A percentile compares a stretch with the other conserved stretches of the same genome.
These are phyloP conservation scores for Pseudohyphozyma bogoriensis DNA, from an alignment of 768 basidiomycete species.

Conservation along the genomic window DNA sequence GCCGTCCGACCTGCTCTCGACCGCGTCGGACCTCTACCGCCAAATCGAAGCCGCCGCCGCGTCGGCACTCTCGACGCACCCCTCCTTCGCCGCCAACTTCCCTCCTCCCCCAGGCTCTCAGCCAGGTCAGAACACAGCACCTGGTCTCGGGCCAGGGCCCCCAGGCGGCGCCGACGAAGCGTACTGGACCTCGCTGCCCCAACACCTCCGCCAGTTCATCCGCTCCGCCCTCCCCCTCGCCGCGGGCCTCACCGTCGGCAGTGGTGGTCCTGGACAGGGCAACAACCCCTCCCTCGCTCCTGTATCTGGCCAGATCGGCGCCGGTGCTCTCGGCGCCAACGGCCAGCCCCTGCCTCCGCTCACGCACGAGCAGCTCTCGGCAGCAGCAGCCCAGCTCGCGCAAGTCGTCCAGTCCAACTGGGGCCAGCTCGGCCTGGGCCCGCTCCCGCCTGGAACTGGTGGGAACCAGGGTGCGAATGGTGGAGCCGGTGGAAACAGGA, in stretches of 20 bases:
- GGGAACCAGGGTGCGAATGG: constrained; percentile 46
- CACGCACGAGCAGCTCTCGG: constrained; percentile 33
- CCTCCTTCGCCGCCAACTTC: constrained; percentile 26
- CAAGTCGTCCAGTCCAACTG: constrained; percentile 33
- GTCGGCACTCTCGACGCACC: constrained; percentile 34
- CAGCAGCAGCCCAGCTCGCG: constrained; percentile 33
- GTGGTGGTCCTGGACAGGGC: no score
- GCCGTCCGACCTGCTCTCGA: constrained; percentile 53
- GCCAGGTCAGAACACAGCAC: no score
- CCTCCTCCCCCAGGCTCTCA: constrained; percentile 9
- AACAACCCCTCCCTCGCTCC: background rate
- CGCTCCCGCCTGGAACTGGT: constrained; percentile 35
- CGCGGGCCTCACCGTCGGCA: constrained; percentile 29
- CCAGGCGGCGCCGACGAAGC: constrained; percentile 45
- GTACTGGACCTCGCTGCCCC: constrained; percentile 60
- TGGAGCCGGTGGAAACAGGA: constrained; percentile 15
- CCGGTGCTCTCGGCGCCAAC: background rate
- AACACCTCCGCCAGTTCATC: constrained; percentile 60
- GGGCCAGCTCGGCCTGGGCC: constrained; percentile 27
- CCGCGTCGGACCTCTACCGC: constrained; percentile 54
- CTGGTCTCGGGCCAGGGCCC: background rate
- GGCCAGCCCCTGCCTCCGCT: constrained; percentile 28
- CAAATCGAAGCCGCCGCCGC: constrained; percentile 46
- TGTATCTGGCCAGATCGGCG: background rate
- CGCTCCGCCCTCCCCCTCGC: constrained; percentile 44